Conservation (phyloP, 176 grass and related monocot species). For the Miscanthus lutarioriparius region DNA sequence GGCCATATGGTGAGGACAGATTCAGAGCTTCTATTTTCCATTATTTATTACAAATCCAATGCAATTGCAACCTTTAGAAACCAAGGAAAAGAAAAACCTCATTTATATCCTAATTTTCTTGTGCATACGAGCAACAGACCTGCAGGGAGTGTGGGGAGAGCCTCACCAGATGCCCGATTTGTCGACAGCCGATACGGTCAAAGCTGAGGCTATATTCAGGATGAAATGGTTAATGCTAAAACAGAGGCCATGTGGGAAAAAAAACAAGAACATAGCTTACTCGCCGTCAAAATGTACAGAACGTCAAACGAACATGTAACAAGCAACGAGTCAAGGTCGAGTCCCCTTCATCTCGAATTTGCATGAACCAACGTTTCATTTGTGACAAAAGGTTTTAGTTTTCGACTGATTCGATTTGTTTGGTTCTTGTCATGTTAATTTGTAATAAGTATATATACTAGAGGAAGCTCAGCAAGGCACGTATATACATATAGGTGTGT, state of each 20-base stretch:
- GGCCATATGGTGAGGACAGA: constrained; percentile 76
- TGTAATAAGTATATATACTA: constrained; percentile 3
- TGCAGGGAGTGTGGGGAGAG: constrained; percentile 86
- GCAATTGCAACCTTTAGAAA: neutral
- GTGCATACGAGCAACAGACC: constrained; percentile 42
- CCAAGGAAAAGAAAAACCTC: neutral
- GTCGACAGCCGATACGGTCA: constrained; percentile 63
- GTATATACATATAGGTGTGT: neutral
- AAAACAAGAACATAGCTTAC: neutral
- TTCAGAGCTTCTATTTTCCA: neutral
- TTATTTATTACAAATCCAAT: neutral
- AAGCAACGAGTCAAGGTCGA: neutral
- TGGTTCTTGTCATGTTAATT: neutral
- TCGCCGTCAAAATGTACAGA: neutral
- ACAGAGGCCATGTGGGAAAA: neutral
- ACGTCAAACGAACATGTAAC: neutral
- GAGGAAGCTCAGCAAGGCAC: neutral
- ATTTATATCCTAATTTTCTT: neutral
- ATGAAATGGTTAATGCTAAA: neutral
- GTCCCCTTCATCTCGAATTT: neutral
- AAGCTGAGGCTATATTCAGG: constrained; percentile 77
- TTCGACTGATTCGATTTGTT: neutral
- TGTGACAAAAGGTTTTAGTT: neutral
- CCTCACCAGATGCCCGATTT: constrained; percentile 87
- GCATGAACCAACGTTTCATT: neutral